A percentile compares a stretch with the other conserved stretches of the same genome.
These are phyloP conservation scores for Chytriomyces hyalinus DNA, from an alignment of 192 early-diverging fungal genomes.

Conservation along the genomic window DNA sequence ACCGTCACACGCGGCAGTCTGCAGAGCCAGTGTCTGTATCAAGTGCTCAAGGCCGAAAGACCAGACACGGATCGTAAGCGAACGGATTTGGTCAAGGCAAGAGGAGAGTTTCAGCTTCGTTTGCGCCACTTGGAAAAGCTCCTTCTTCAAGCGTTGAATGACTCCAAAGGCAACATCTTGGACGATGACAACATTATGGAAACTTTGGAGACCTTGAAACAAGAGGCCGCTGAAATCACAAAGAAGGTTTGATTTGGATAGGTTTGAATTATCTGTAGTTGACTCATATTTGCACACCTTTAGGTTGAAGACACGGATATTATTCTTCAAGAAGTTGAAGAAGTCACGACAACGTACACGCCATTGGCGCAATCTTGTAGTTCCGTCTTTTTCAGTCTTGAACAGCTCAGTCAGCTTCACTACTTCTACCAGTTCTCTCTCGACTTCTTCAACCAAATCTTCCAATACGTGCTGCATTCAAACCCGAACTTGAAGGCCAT, in stretches of 20 bases:
- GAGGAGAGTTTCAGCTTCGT: slow-evolving; percentile 95
- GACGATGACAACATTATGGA: slow-evolving; percentile 95
- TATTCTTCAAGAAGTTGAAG: slow-evolving; percentile 94
- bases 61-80: slow-evolving; percentile 95
- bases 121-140: slow-evolving; percentile 92
- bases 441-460: slow-evolving; percentile 93
- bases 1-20: slow-evolving; percentile 94
- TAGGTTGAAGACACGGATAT: slow-evolving; percentile 87
- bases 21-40: slow-evolving; percentile 96
- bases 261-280: too few species aligned
- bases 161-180: slow-evolving; percentile 94
- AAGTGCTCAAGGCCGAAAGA: slow-evolving; percentile 92
- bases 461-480: slow-evolving; percentile 82
- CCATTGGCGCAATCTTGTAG: slow-evolving; percentile 91
- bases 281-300: slow-evolving; percentile 33
- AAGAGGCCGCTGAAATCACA: slow-evolving; percentile 93
- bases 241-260: slow-evolving; percentile 58
- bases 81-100: slow-evolving; percentile 88
- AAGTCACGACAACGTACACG: slow-evolving; percentile 86
- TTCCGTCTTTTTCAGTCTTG: slow-evolving; percentile 96
- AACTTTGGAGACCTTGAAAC: slow-evolving; percentile 94
- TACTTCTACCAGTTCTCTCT: slow-evolving; percentile 99
- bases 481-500: slow-evolving; percentile 57
- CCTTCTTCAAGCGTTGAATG: slow-evolving; percentile 90
- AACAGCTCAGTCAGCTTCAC: slow-evolving; percentile 85